A percentile compares a stretch with the other conserved stretches of the same genome.
Conservation (phyloP, 2,329 filamentous ascomycete species). For the Cylindrodendrum hubeiense region DNA sequence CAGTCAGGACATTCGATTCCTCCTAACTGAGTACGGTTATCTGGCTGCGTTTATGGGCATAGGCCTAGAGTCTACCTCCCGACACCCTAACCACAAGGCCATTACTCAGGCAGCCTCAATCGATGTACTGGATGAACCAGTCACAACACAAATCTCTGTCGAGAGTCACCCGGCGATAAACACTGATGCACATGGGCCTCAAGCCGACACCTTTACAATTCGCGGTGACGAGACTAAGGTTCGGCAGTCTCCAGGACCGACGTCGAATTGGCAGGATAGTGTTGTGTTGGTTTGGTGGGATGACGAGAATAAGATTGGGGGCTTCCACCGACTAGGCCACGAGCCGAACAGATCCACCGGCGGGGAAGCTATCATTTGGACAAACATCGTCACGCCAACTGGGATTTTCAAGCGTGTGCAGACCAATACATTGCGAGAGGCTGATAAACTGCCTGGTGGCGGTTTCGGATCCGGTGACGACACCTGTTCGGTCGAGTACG, state of each 20-base stretch:
- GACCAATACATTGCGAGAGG: constrained; percentile 1
- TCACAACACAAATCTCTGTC: neutral
- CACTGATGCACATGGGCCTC: neutral
- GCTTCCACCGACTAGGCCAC: constrained; percentile 11
- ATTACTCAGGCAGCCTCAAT: neutral
- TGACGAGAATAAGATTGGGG: constrained; percentile 3
- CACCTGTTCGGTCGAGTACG: constrained; percentile 1
- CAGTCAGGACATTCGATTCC: constrained; percentile 9
- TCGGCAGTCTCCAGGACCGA: neutral
- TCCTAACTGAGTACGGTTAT: constrained; percentile 9
- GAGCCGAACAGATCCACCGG: neutral
- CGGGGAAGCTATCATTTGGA: constrained; percentile 11
- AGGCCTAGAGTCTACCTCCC: constrained; percentile 4
- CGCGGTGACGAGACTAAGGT: neutral
- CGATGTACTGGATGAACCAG: neutral
- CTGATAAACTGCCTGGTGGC: neutral
- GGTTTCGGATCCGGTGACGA: constrained; percentile 5
- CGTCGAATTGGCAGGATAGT: constrained; percentile 14
- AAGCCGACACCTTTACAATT: neutral
- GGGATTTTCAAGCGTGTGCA: constrained; percentile 6
- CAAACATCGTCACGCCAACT: neutral
- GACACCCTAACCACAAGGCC: neutral
- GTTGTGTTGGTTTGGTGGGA: constrained; percentile 11
- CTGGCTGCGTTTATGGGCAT: constrained; percentile 7
- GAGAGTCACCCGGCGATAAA: neutral